Base-by-base conservation (phyloP, 2,329 filamentous ascomycete genomes). In the Aureobasidium sp. region DNA sequence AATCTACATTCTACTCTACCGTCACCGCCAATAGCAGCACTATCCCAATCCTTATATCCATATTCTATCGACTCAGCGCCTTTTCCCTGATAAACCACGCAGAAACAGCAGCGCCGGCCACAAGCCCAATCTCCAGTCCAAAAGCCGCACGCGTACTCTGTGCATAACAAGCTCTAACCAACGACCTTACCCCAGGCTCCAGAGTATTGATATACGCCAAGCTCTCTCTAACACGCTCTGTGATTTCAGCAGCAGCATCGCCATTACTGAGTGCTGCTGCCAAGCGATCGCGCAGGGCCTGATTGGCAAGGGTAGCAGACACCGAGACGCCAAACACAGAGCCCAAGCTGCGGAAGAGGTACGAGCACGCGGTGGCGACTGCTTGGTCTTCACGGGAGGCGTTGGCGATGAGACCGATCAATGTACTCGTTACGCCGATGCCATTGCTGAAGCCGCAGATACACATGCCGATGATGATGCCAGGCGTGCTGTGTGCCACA, bases 301-400 rank as follows among this genome's bases (percentile, higher is more conserved):
- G 84, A 70, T 93, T 90, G 49, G 91, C 82, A 8, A 90, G 80
- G 1, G 88, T 89, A 1, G 88, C 85, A 56, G 83, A 83, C 62
- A 90, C 76, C n/a, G 87, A 87, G 61, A 91, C 79, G 12, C 89
- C 83, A 42, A 85, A 80, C 11, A 85, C 83, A 17, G 80, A 82
- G 12, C 84, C 90, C 0, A 92, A 78, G 1, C 87, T 87, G 42
- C 89, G 85, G 78, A 93, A 93, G 27, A 93, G 83, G 74, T 93
- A 93, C 22, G 86, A 89, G 72, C 57, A 60, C 8, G 90, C 89
- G 17, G 89, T 88, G 4, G 86, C 87, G 1, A 92, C 83, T 1
- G 90, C 88, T 64, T 88, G 85, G 66, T 92, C 89, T 47, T 84
- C 79, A 3, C 79, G 77, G 1, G 82, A 76, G 0, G 87, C 83